Percentiles rank a stretch among this genome's conserved stretches.
phyloP scores from a whole-genome alignment of 2,329 filamentous ascomycete species.

The Talaromyces sp. region DNA sequence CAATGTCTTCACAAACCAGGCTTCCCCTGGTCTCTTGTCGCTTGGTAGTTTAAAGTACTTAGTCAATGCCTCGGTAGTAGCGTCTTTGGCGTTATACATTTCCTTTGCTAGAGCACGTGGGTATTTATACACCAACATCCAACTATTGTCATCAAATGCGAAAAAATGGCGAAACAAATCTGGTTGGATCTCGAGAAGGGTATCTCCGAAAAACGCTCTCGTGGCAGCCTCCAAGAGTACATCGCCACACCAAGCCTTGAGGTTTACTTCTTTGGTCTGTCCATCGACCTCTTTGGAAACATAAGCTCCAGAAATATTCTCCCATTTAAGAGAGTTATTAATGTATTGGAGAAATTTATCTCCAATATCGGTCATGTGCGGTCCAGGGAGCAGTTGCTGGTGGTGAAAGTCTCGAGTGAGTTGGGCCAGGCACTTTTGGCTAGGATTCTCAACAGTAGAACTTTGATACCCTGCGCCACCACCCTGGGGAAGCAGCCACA shows the following conservation, averaged over 20 bases:
- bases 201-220: conserved; percentile 3
- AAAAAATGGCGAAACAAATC: background rate
- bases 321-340: background rate
- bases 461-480: background rate
- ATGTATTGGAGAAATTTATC: background rate
- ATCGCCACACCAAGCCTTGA: conserved; percentile 1
- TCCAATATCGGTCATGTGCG: background rate
- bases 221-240: background rate
- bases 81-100: background rate
- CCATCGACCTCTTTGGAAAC: background rate
- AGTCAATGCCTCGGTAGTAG: background rate
- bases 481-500: background rate
- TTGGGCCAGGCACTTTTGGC: background rate
- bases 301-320: background rate
- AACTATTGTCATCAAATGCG: background rate
- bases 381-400: background rate
- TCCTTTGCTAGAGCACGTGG: background rate
- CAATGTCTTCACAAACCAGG: background rate
- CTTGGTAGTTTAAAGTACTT: background rate
- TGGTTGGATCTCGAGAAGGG: background rate
- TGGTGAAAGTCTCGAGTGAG: background rate
- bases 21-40: background rate
- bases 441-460: background rate
- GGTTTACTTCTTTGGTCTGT: background rate
- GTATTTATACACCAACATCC: background rate